Conservation (phyloP, 768 basidiomycete species). For the Suillus ampliporus region DNA sequence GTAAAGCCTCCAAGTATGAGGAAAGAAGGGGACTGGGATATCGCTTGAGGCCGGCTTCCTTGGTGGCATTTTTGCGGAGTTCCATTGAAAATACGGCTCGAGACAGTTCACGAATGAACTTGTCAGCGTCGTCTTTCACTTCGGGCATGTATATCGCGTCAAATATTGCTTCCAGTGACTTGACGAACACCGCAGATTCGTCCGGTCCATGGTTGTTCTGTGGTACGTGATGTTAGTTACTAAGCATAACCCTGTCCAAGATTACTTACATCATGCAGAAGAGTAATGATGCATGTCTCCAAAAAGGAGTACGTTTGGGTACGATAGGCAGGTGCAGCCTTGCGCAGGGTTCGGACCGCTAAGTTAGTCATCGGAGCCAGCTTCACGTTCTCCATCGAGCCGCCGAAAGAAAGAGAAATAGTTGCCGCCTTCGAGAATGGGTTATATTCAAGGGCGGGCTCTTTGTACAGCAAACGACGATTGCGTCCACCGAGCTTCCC, state of each 20-base stretch:
- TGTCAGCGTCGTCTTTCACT: slow-evolving; percentile 68
- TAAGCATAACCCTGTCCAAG: background rate
- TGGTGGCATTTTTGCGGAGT: slow-evolving; percentile 61
- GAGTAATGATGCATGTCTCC: slow-evolving; percentile 70
- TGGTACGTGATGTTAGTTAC: background rate
- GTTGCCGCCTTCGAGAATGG: slow-evolving; percentile 74
- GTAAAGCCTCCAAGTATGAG: slow-evolving; percentile 82
- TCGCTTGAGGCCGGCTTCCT: slow-evolving; percentile 56
- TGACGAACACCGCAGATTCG: slow-evolving; percentile 73
- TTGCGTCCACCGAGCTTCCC: slow-evolving; percentile 97
- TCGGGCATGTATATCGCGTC: slow-evolving; percentile 77
- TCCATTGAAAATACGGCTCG: slow-evolving; percentile 78
- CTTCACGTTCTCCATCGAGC: slow-evolving; percentile 65
- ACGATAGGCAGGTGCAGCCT: slow-evolving; percentile 53
- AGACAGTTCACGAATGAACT: slow-evolving; percentile 72
- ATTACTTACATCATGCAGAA: slow-evolving; percentile 76
- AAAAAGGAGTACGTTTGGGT: slow-evolving; percentile 69
- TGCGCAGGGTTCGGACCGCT: slow-evolving; percentile 65
- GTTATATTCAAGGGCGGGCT: slow-evolving; percentile 75
- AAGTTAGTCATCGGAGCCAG: slow-evolving; percentile 69
- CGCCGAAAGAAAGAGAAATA: slow-evolving; percentile 75
- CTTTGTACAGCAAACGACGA: slow-evolving; percentile 81
- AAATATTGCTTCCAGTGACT: slow-evolving; percentile 76
- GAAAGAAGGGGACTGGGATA: slow-evolving; percentile 63
- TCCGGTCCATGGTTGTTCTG: slow-evolving; percentile 78